These are phyloP conservation scores for Pestalotiopsis sp. DNA, from an alignment of 2,329 filamentous ascomycete genomes.

Conservation along the genomic window DNA sequence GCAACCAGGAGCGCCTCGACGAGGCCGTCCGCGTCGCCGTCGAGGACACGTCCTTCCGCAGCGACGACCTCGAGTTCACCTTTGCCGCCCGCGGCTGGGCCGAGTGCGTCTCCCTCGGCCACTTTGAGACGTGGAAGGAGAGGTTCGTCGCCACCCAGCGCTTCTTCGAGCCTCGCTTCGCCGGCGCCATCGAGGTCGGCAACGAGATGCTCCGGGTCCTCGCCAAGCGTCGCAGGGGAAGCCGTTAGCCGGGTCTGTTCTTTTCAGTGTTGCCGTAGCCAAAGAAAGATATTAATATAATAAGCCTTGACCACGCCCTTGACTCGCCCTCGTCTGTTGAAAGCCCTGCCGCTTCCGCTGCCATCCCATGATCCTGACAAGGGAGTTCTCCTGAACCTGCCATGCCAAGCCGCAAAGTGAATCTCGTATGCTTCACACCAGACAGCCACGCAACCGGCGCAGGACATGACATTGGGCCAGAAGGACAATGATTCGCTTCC, in stretches of 20 bases:
- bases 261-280: too few relatives aligned
- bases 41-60: slow-evolving; percentile 88
- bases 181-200: slow-evolving; percentile 82
- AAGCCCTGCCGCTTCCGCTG: too few relatives aligned
- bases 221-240: slow-evolving; percentile 65
- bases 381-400: too few relatives aligned
- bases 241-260: background rate
- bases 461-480: too few relatives aligned
- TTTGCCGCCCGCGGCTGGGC: slow-evolving; percentile 97
- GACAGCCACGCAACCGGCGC: too few relatives aligned
- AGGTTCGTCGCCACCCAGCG: slow-evolving; percentile 87
- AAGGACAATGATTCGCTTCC: too few relatives aligned
- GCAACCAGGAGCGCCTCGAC: slow-evolving; percentile 77
- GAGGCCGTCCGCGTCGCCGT: slow-evolving; percentile 85
- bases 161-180: slow-evolving; percentile 90
- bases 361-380: too few relatives aligned
- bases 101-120: slow-evolving; percentile 85
- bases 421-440: too few relatives aligned
- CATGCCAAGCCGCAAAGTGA: too few relatives aligned
- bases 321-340: too few relatives aligned
- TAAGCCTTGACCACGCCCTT: too few relatives aligned
- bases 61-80: slow-evolving; percentile 95
- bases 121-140: slow-evolving; percentile 91
- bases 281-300: too few relatives aligned
- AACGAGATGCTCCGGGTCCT: slow-evolving; percentile 97